Percentiles rank a stretch among this genome's conserved stretches.
Evolutionary conservation across 148 eudicot species (phyloP).

Genomic region (Vaccinium macrocarpon): DNA sequence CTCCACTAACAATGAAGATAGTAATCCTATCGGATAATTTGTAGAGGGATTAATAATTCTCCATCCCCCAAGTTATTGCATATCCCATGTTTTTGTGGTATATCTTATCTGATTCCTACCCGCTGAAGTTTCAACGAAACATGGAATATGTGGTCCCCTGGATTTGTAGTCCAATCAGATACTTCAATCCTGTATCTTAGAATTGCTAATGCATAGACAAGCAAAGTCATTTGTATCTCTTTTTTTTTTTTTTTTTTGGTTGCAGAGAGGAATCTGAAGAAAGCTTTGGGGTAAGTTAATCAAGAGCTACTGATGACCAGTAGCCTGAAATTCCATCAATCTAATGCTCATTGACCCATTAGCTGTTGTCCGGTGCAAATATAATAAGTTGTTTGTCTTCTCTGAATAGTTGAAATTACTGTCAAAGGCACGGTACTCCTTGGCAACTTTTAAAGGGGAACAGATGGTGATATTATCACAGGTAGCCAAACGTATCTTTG

Average conservation of each 20-base stretch:
- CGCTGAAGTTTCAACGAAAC: neutral
- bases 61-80: neutral
- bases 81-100: neutral
- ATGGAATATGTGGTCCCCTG: neutral
- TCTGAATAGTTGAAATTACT: slow-evolving; percentile 62
- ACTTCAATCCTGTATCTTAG: neutral
- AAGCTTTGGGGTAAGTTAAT: slow-evolving; percentile 69
- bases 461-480: slow-evolving; percentile 92
- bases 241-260: slow-evolving; percentile 3
- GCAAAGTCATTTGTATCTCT: slow-evolving; percentile 10
- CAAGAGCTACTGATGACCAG: neutral
- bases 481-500: slow-evolving; percentile 37
- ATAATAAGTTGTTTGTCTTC: slow-evolving; percentile 14
- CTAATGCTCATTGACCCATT: slow-evolving; percentile 4
- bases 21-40: neutral
- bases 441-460: slow-evolving; percentile 81
- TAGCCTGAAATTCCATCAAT: neutral
- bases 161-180: neutral
- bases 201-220: slow-evolving; percentile 5
- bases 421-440: slow-evolving; percentile 83
- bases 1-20: neutral
- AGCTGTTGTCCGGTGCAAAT: neutral
- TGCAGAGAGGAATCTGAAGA: slow-evolving; percentile 94
- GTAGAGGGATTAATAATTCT: neutral
- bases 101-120: neutral